Percentiles rank a stretch among this genome's conserved stretches.
Conservation (phyloP, 2,329 filamentous ascomycete species). For the Pyricularia pennisetigena region DNA sequence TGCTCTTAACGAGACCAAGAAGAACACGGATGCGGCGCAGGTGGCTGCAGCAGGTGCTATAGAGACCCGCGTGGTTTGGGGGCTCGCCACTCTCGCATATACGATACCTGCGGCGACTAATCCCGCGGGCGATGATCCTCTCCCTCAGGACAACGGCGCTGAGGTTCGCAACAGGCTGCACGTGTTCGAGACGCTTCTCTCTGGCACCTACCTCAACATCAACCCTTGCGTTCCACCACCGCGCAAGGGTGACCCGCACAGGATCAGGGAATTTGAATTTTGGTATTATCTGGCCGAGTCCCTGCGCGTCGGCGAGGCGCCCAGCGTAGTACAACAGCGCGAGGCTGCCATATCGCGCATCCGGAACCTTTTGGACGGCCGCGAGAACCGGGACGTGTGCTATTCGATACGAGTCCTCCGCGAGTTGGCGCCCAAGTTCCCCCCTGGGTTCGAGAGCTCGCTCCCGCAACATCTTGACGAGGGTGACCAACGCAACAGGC, state of each 20-base stretch:
- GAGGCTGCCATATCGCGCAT: conserved; percentile 57
- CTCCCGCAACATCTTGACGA: conserved; percentile 54
- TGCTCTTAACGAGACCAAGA: conserved; percentile 34
- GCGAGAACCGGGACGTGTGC: conserved; percentile 82
- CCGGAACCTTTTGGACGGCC: conserved; percentile 63
- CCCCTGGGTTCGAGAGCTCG: conserved; percentile 45
- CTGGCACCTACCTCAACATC: conserved; percentile 52
- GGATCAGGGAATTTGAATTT: conserved; percentile 62
- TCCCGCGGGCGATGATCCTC: conserved; percentile 24
- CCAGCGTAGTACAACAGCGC: conserved; percentile 33
- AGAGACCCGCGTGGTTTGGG: conserved; percentile 52
- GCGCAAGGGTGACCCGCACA: conserved; percentile 39
- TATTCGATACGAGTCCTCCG: conserved; percentile 80
- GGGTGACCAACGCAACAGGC: conserved; percentile 54
- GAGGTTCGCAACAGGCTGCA: conserved; percentile 62
- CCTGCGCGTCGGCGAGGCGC: conserved; percentile 48
- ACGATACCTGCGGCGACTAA: conserved; percentile 25
- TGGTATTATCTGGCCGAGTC: conserved; percentile 74
- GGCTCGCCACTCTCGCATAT: conserved; percentile 41
- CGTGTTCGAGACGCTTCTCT: conserved; percentile 68
- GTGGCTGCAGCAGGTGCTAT: conserved; percentile 44
- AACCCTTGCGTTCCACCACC: conserved; percentile 47
- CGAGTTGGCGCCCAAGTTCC: conserved; percentile 58
- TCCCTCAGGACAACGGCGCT: conserved; percentile 46
- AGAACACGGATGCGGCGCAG: conserved; percentile 36